Evolutionary conservation across 495 filamentous ascomycete genomes (phyloP).

Genomic region (Lentithecium fluviatile): DNA sequence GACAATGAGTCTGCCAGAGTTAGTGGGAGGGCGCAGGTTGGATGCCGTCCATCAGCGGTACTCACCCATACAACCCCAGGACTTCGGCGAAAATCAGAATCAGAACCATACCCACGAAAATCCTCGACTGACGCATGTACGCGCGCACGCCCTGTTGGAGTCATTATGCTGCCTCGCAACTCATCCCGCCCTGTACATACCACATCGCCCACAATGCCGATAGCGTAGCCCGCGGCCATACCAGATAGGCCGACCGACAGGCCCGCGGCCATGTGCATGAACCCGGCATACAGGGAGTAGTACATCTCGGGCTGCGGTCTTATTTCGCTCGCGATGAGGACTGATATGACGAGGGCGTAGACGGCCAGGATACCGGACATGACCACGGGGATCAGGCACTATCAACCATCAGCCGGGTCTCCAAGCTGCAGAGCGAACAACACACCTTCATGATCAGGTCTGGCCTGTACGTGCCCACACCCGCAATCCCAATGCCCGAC

Average conservation of each 20-base stretch:
- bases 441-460: slow-evolving; percentile 97
- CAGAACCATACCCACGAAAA: slow-evolving; percentile 98
- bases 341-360: slow-evolving; percentile 93
- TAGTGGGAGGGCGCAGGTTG: not conserved
- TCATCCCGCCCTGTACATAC: slow-evolving; percentile 45
- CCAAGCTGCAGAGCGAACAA: not conserved
- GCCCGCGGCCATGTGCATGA: slow-evolving; percentile 91
- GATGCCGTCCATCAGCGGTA: slow-evolving; percentile 27
- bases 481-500: slow-evolving; percentile 93
- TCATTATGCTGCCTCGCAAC: not conserved
- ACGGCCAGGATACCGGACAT: slow-evolving; percentile 99
- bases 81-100: slow-evolving; percentile 99
- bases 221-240: slow-evolving; percentile 94
- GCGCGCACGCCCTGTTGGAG: slow-evolving; percentile 72
- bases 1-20: slow-evolving; percentile 43
- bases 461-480: slow-evolving; percentile 86
- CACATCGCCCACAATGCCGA: slow-evolving; percentile 91
- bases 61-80: slow-evolving; percentile 92
- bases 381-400: slow-evolving; percentile 94
- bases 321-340: slow-evolving; percentile 87
- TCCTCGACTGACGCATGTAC: slow-evolving; percentile 91
- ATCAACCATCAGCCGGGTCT: slow-evolving; percentile 11
- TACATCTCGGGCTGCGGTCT: slow-evolving; percentile 58
- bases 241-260: slow-evolving; percentile 88
- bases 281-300: slow-evolving; percentile 84